Evolutionary conservation across 257 asterid genomes (phyloP).

Genomic region (Capsicum baccatum): DNA sequence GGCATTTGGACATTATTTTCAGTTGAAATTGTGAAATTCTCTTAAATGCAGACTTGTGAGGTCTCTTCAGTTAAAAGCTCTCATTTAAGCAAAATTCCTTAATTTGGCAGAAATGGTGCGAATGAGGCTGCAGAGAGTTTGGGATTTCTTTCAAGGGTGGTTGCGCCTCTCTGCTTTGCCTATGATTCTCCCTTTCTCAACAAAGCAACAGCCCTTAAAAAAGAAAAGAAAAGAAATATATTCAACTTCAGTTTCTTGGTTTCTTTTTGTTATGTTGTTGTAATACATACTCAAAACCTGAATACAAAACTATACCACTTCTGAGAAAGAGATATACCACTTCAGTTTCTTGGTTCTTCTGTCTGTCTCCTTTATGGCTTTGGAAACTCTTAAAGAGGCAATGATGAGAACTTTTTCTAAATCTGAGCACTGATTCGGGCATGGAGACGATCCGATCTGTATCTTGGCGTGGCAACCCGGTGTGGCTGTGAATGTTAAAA

Average conservation of each 20-base stretch:
- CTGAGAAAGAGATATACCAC: background rate
- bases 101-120: background rate
- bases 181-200: background rate
- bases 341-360: background rate
- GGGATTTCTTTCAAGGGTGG: slow-evolving; percentile 52
- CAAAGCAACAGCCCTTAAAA: slow-evolving; percentile 11
- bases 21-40: background rate
- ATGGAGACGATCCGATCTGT: background rate
- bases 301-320: background rate
- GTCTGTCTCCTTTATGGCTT: background rate
- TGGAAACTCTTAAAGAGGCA: background rate
- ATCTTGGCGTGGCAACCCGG: slow-evolving; percentile 18
- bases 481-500: slow-evolving; percentile 25
- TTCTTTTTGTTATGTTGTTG: background rate
- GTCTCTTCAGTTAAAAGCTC: background rate
- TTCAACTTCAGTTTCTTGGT: background rate
- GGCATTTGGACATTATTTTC: background rate
- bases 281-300: background rate
- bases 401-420: slow-evolving; percentile 11
- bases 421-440: background rate
- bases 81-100: background rate
- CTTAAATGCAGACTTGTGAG: background rate
- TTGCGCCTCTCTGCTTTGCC: slow-evolving; percentile 56
- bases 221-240: background rate
- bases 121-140: slow-evolving; percentile 15